Base-by-base conservation (phyloP, 345 rosid species). In the Ailanthus altissimus region DNA sequence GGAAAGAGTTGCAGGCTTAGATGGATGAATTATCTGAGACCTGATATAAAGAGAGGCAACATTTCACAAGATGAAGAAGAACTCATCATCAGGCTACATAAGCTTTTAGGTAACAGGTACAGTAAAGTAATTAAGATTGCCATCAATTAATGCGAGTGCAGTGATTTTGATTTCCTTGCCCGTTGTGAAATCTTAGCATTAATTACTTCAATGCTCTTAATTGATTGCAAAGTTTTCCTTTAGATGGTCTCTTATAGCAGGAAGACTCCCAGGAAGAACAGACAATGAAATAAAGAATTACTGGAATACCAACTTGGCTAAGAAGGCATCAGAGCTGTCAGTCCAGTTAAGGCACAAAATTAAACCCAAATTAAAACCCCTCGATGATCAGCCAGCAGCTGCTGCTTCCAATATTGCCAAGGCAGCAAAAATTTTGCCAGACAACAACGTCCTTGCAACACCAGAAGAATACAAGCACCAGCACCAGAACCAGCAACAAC, bases 171-270 rank as follows among this genome's bases (percentile, higher is more conserved):
- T 32, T 32, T 32, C 38, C 38, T 32, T 32, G n/a, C 23, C n/a
- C 45, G 6, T 45, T 18, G 9, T 18, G 2, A 18, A 56, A 2
- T 32, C 6, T 43, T 43, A 12, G 5, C 18, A 45, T 8, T 36
- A 43, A 21, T 14, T 14, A 23, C 25, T 46, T 26, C 47, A 13
- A 18, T 32, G 40, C 38, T 32, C 20, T 32, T 40, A 16, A 28
- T 23, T 38, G 3, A 1, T 13, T 11, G 47, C n/a, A 45, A n/a
- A 53, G 8, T 20, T 9, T n/a, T 21, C 45, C 1, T 50, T 12
- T 46, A 85, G 88, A 32, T 85, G 88, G 88, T 83, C 86, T n/a
- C 75, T 85, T 8, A 85, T 85, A 42, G 88, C 88, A 7, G 86
- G 88, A 5, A 76, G 86, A 56, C 81, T 85, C 21, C 88, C 86